Base-by-base conservation (phyloP, 495 filamentous ascomycete genomes). In the Oidiodendron maius region DNA sequence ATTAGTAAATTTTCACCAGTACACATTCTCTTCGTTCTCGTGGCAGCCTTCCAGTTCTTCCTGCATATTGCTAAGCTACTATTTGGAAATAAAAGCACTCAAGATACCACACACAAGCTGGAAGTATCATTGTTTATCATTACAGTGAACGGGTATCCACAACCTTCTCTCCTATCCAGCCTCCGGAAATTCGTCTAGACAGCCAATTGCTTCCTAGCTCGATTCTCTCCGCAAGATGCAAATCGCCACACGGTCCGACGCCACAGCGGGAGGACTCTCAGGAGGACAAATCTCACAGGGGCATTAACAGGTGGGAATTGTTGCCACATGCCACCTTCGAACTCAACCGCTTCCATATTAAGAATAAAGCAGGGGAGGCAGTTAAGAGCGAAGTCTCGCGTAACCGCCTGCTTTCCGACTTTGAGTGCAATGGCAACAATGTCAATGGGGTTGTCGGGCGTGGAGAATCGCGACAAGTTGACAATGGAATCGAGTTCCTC, bases 261-360 rank as follows among this genome's bases (percentile, higher is more conserved):
- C 49, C 49, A 52, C 21, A 45, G 2, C 32, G 49, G 49, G 13
- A 46, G n/a, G 1, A 45, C 28, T 3, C n/a, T 46, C 49, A 21
- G 45, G 41, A 52, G 28, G 30, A 52, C 18, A 30, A 30, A 52
- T 18, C 35, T 45, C 3, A 52, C 42, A 1, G 21, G 4, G 8
- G 17, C 23, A 2, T 32, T 30, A 9, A 52, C 22, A 1, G 5
- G 15, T 6, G 49, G 49, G 24, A 40, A 39, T 17, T 58, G 24
- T 15, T 34, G 46, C 44, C 59, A 61, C 25, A 59, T 58, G 9
- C 62, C 63, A 5, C 40, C 52, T 26, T 66, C 64, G 54, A 70
- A 52, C 34, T 52, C 71, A 0, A 59, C 67, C 9, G 63, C 40
- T 46, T 76, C 67, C 63, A 75, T 66, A 10, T 59, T 62, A 6